A percentile compares a stretch with the other conserved stretches of the same genome.
These are phyloP conservation scores for Plasmodium reichenowi DNA, from an alignment of 169 alveolate genomes.

Conservation along the genomic window DNA sequence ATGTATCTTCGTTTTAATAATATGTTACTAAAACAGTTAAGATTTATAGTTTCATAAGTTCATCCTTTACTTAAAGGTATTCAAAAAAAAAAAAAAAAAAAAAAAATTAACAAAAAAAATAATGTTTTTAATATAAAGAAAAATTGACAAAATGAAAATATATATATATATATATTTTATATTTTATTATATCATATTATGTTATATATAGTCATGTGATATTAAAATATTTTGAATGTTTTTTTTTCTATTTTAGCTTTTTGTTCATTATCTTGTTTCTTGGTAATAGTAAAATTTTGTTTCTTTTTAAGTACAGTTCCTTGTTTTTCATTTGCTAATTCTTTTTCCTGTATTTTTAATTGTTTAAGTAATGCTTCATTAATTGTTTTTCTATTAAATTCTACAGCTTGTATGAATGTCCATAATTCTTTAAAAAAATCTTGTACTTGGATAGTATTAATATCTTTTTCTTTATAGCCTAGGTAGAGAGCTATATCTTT, in stretches of 20 bases:
- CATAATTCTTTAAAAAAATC: conserved; percentile 89
- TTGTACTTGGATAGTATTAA: conserved; percentile 86
- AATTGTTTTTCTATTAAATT: conserved; percentile 85
- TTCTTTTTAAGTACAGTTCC: conserved; percentile 32
- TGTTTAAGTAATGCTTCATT: conserved; percentile 80
- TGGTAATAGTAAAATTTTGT: conserved; percentile 59
- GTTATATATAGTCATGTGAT: neutral
- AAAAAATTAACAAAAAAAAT: too few relatives aligned
- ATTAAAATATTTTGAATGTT: conserved; percentile 71
- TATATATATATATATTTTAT: too few relatives aligned
- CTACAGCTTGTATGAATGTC: conserved; percentile 89
- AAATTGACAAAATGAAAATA: too few relatives aligned
- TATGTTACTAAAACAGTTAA: too few relatives aligned
- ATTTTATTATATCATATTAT: too few relatives aligned
- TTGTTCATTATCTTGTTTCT: conserved; percentile 33
- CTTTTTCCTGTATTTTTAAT: conserved; percentile 82
- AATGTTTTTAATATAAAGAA: too few relatives aligned
- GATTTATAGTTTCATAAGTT: too few relatives aligned
- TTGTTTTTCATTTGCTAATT: conserved; percentile 82
- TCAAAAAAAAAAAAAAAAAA: too few relatives aligned
- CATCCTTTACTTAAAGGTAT: too few relatives aligned
- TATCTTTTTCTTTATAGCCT: conserved; percentile 91
- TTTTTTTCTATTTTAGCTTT: conserved; percentile 23
- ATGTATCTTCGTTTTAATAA: too few relatives aligned
- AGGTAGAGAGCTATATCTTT: conserved; percentile 85